Evolutionary conservation across 2,329 filamentous ascomycete species (phyloP), one percentile per base, ranked within the genome.

Genomic region (Venturiaceae sp.): DNA sequence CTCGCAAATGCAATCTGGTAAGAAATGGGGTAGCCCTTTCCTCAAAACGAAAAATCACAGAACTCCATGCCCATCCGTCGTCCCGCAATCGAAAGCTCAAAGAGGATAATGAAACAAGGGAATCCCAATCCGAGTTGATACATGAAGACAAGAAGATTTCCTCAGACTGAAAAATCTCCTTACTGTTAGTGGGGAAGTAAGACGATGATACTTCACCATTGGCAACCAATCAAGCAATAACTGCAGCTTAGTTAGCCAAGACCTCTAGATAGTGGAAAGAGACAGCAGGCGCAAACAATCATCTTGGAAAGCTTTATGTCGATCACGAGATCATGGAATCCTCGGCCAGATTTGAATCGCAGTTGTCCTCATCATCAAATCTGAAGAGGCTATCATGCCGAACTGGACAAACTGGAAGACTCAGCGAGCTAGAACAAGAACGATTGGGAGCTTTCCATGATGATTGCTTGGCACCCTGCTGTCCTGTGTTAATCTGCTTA

Each of bases 161-260:
- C 9, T 30, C 44, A 9, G n/a, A 30, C 23, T n/a, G n/a, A n/a
- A n/a, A n/a, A n/a, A n/a, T n/a, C n/a, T n/a, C n/a, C n/a, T n/a
- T n/a, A n/a, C n/a, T n/a, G n/a, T n/a, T n/a, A n/a, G n/a, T n/a
- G n/a, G n/a, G n/a, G n/a, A n/a, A n/a, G n/a, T n/a, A n/a, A n/a
- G n/a, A n/a, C n/a, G n/a, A n/a, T n/a, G n/a, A n/a, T n/a, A n/a
- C n/a, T n/a, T n/a, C n/a, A n/a, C n/a, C n/a, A n/a, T n/a, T n/a
- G n/a, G n/a, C n/a, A n/a, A n/a, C n/a, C n/a, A n/a, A n/a, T 50
- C 44, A 50, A 50, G 44, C 44, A 30, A 50, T 50, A 16, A 50
- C 44, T 50, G 30, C 3, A 16, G 19, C 3, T 8, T 5, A 28
- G 14, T 50, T 30, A 50, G 44, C 23, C n/a, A n/a, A 30, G 4